Base-by-base conservation (phyloP, 495 filamentous ascomycete genomes). In the Annulohypoxylon moriforme region DNA sequence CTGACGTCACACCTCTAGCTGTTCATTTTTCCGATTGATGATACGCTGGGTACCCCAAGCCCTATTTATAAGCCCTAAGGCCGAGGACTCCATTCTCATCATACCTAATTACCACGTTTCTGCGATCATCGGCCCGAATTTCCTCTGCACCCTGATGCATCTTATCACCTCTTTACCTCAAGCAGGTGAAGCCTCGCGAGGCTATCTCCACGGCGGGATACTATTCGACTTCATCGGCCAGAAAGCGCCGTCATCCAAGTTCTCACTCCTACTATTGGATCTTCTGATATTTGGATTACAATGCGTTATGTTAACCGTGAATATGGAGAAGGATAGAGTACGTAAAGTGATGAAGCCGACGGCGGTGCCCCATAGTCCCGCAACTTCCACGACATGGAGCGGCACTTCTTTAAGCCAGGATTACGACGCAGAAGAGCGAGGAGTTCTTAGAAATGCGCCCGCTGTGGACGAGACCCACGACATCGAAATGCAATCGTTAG, bases 201-300 rank as follows among this genome's bases (percentile, higher is more conserved):
- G 91, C 6, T 96, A 96, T 76, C 83, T 96, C 1, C 93, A 97
- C 76, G 94, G 94, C 20, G 93, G 94, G 7, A 76, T 97, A 33
- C 85, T 96, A 44, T 89, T 97, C 66, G 92, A 97, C 78, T 94
- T 97, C 75, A 89, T 97, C 62, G 94, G 94, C 8, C 93, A 96
- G 81, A 88, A 88, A 75, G 89, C 89, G 27, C 92, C 94, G 6
- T 87, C 89, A 0, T 88, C 90, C 42, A 89, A 87, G 68, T 77
- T 90, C 10, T 83, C 87, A 40, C 85, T 94, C 25, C 73, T 93
- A 6, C 66, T 81, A 2, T 81, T 93, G 49, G 94, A 97, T 76
- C 22, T 89, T 22, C 67, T 91, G 1, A 82, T 95, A 29, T 75
- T 94, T 58, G 76, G 81, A 1, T 76, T 95, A 55, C 92, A 97